phyloP scores from a whole-genome alignment of 495 filamentous ascomycete genomes.

The Daldinia grandis region DNA sequence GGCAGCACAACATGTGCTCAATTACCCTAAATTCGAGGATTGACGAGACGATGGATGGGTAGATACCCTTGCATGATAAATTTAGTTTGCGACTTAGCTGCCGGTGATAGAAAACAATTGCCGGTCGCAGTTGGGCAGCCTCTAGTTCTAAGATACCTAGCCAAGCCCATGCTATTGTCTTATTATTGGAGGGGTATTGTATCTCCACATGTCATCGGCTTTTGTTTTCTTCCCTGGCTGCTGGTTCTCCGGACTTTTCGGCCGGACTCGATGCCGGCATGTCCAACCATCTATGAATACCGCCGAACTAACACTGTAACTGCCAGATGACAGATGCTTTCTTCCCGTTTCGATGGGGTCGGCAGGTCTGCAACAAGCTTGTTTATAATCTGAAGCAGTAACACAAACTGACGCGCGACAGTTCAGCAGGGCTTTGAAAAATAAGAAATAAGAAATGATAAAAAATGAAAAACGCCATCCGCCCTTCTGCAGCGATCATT shows the following conservation, averaged over 20 bases:
- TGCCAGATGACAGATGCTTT: neutral
- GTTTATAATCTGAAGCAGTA: neutral
- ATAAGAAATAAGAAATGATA: too few species aligned
- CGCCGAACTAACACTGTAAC: constrained; percentile 21
- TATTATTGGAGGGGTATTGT: constrained; percentile 34
- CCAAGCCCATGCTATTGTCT: constrained; percentile 33
- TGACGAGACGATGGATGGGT: constrained; percentile 21
- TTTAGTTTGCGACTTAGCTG: constrained; percentile 41
- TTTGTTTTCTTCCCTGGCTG: constrained; percentile 42
- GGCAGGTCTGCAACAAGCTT: neutral
- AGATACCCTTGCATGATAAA: constrained; percentile 39
- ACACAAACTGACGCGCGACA: constrained; percentile 16
- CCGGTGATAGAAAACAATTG: constrained; percentile 43
- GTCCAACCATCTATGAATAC: constrained; percentile 36
- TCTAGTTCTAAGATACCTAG: constrained; percentile 31
- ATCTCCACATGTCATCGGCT: constrained; percentile 42
- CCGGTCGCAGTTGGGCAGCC: constrained; percentile 36
- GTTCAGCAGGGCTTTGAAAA: constrained; percentile 2
- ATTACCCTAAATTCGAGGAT: constrained; percentile 16
- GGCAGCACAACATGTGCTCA: constrained; percentile 28
- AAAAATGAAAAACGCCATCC: constrained; percentile 22
- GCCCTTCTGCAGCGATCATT: constrained; percentile 30
- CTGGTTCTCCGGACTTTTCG: constrained; percentile 30
- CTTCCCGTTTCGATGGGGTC: constrained; percentile 3
- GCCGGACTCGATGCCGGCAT: constrained; percentile 38